Base-by-base conservation (phyloP, 2,329 filamentous ascomycete species). In the Blastomyces emzantsi region DNA sequence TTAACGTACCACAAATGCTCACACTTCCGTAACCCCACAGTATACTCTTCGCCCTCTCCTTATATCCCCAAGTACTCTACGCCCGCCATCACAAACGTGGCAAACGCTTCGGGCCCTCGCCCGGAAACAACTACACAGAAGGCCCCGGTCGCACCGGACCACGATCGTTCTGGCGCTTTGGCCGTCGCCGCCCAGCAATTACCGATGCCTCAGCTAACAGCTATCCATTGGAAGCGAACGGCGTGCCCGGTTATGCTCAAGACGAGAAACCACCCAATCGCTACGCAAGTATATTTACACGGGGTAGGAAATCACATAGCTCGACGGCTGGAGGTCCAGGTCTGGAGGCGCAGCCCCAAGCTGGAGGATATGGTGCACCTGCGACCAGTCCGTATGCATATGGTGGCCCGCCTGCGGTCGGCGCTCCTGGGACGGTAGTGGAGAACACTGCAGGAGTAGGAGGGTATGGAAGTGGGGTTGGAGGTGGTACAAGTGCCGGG, bases 1-100 rank as follows among this genome's bases (percentile, higher is more conserved):
- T 36, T 54, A 8, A 22, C 45, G 8, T 30, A 58, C 2, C 36
- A 8, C n/a, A 17, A 58, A 62, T 33, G 33, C 63, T 58, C 19
- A 45, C 47, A 3, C 33, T 39, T 30, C 28, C 33, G 36, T n/a
- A 36, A 19, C 22, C 13, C 11, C n/a, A 19, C 59, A 90, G 86
- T 59, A 75, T 90, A 78, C 86, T 93, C 76, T 94, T 93, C 81
- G 72, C 90, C 70, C 72, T 90, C 71, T 90, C 89, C 60, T 85
- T 89, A 61, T 73, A 87, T 64, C 80, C 89, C 66, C 89, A 93
- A 71, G 67, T 90, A 60, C 80, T 82, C 60, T 83, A 93, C 56
- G 83, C 84, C 69, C 85, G 87, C 65, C 82, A 90, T 75, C 88
- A 89, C 80, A 85, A 86, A 77, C 87, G 86, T 70, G 87, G 90